Evolutionary conservation across 768 basidiomycete genomes (phyloP), one percentile per base, ranked within the genome.

Genomic region (Tephrocybe sp.): DNA sequence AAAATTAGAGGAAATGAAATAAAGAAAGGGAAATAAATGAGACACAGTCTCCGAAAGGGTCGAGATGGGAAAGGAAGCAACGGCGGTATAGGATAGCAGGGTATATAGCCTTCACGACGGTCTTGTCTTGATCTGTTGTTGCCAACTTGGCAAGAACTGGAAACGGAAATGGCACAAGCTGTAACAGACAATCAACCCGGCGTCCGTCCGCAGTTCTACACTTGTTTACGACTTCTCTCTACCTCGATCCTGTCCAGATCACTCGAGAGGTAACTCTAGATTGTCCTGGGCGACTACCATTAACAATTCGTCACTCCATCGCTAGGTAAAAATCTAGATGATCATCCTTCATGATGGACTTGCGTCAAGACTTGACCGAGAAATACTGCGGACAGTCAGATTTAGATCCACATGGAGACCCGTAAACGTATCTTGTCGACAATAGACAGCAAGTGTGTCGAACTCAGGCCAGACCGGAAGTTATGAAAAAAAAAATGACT

Each of bases 11-110:
- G 22, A 24, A 52, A 53, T 41, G 31, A 45, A 54, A 41, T 41
- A 24, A 34, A 53, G 52, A 56, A 46, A 55, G 57, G 36, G 42
- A 64, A 59, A 47, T 18, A 59, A 60, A 59, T 54, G 70, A 74
- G 75, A 74, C 69, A 58, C 76, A 75, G 76, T 77, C 73, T 71
- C 73, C 62, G 60, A 61, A 55, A 55, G 55, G 63, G 63, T 55
- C 63, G 63, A 57, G 52, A 56, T 53, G 53, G 51, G 52, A 57
- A 60, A 60, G 56, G 39, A 52, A 56, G 55, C 52, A 49, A 57
- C 44, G 58, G 56, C 44, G 52, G 61, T 46, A 51, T 44, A 53
- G 22, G 45, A 53, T 44, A 16, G 46, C 27, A 41, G 49, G 28
- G 44, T 49, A 54, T 55, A 52, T 49, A 54, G 36, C 55, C 51